Base-by-base conservation (phyloP, 495 filamentous ascomycete genomes). In the Peziza echinospora region DNA sequence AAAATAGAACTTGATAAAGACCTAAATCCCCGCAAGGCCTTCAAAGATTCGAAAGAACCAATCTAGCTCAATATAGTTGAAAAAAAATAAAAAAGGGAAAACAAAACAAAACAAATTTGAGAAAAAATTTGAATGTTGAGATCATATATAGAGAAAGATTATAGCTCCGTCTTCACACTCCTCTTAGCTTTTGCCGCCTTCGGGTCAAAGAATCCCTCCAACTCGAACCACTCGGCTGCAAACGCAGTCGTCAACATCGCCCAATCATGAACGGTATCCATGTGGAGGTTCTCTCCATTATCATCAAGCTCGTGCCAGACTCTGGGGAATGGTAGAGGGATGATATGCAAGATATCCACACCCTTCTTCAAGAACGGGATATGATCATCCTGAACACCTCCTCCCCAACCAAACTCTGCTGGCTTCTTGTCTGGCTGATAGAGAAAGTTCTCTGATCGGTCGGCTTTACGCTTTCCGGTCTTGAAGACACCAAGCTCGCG, bases 241-340 rank as follows among this genome's bases (percentile, higher is more conserved):
- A 96, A 97, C 3, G 76, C 84, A 5, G 80, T 78, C 24, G 82
- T 60, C 16, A 97, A 72, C 51, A 69, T 71, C 42, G 78, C 72
- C 89, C 89, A 97, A 58, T 97, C 89, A 57, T 82, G 71, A 25
- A 86, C 76, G 0, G 83, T 92, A 10, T 75, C 68, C 53, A 79
- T 62, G 63, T 97, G 84, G 42, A 97, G 58, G 66, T 96, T 83
- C 47, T 76, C 77, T 1, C 72, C 89, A 55, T 94, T 81, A 60
- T 97, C 89, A 0, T 77, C 63, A 57, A 80, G 72, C 3, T 65
- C 75, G 61, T 97, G 89, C 89, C 89, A 97, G 5, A 92, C 83
- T 0, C 45, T 22, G 9, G 89, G 89, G 54, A 96, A 96, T 1
- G 76, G 75, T 8, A 64, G 70, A 5, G 87, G 80, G 25, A 97